Evolutionary conservation across 2,329 filamentous ascomycete species (phyloP).

Genomic region (Fusarium stilboides): DNA sequence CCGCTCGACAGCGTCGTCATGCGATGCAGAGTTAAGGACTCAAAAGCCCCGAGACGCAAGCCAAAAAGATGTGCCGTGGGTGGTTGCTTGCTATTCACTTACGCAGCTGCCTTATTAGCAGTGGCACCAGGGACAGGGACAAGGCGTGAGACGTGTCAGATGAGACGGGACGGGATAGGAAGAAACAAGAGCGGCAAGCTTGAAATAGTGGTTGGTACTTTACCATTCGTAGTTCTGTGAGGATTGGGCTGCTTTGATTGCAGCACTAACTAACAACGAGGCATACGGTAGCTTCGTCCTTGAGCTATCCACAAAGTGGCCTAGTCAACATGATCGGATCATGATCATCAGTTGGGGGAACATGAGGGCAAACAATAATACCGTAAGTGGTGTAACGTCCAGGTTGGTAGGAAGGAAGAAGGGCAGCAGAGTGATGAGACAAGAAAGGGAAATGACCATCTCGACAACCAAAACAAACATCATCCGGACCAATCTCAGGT

Average conservation of each 20-base stretch:
- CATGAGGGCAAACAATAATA: constrained; percentile 26
- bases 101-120: constrained; percentile 24
- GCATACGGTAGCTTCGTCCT: background rate
- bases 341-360: constrained; percentile 29
- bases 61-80: constrained; percentile 34
- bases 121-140: constrained; percentile 29
- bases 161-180: constrained; percentile 34
- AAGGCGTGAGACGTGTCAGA: constrained; percentile 41
- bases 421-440: constrained; percentile 22
- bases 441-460: constrained; percentile 16
- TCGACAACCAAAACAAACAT: constrained; percentile 9
- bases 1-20: constrained; percentile 45
- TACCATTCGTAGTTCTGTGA: constrained; percentile 1
- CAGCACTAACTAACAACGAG: constrained; percentile 6
- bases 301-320: constrained; percentile 20
- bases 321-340: constrained; percentile 30
- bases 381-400: constrained; percentile 19
- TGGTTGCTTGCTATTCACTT: constrained; percentile 21
- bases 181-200: constrained; percentile 30
- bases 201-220: constrained; percentile 6
- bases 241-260: constrained; percentile 9
- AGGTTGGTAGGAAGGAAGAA: constrained; percentile 17
- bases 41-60: constrained; percentile 40
- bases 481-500: constrained; percentile 28
- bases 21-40: constrained; percentile 36